phyloP scores from a whole-genome alignment of 371 early-diverging fungal genomes.

The Apophysomyces sp. region DNA sequence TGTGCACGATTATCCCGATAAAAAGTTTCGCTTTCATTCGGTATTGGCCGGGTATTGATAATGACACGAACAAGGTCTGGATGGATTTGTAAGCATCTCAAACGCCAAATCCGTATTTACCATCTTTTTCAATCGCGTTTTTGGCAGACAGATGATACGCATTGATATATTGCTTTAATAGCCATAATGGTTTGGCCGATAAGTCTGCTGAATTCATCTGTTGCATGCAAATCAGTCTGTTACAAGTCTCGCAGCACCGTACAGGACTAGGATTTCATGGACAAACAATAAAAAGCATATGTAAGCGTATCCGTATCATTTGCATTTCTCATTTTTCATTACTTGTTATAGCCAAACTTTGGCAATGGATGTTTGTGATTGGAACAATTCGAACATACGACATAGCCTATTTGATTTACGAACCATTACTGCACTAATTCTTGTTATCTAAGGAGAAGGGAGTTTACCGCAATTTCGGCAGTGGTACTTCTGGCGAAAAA shows the following conservation, averaged over 20 bases:
- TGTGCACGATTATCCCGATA: slow-evolving; percentile 22
- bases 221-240: slow-evolving; percentile 39
- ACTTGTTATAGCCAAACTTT: slow-evolving; percentile 55
- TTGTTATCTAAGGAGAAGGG: not conserved
- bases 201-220: slow-evolving; percentile 37
- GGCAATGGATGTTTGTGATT: slow-evolving; percentile 29
- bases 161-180: slow-evolving; percentile 35
- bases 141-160: slow-evolving; percentile 40
- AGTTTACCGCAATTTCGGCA: slow-evolving; percentile 52
- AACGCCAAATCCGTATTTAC: not conserved
- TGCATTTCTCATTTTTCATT: slow-evolving; percentile 1
- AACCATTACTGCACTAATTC: not conserved
- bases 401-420: slow-evolving; percentile 29
- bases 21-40: slow-evolving; percentile 40
- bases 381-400: slow-evolving; percentile 46
- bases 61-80: slow-evolving; percentile 42
- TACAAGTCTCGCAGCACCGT: slow-evolving; percentile 44
- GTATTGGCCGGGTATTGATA: slow-evolving; percentile 43
- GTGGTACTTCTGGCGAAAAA: slow-evolving; percentile 46
- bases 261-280: slow-evolving; percentile 25
- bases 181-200: slow-evolving; percentile 23
- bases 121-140: slow-evolving; percentile 42
- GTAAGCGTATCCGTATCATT: not conserved
- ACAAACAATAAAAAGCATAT: not conserved
- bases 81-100: not conserved